Percentiles rank a stretch among this genome's conserved stretches.
Conservation (phyloP, 2,329 filamentous ascomycete genomes). For the Colletotrichum chlorophyti region DNA sequence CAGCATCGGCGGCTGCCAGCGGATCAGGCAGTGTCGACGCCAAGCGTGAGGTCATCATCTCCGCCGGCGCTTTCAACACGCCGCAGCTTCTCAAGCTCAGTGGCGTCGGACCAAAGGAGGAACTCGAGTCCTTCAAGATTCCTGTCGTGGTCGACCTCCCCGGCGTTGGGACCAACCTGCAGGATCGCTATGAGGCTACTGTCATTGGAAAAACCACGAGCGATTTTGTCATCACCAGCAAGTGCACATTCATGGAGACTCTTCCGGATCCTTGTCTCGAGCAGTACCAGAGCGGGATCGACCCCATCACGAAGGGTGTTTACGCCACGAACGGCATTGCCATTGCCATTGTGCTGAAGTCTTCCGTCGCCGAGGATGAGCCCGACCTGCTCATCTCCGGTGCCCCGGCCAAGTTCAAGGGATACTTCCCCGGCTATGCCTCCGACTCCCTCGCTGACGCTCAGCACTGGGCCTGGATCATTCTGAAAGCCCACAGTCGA, state of each 20-base stretch:
- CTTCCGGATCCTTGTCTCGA: slow-evolving; percentile 44
- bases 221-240: slow-evolving; percentile 36
- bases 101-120: slow-evolving; percentile 51
- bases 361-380: slow-evolving; percentile 46
- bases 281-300: slow-evolving; percentile 34
- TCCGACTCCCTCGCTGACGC: slow-evolving; percentile 49
- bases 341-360: slow-evolving; percentile 48
- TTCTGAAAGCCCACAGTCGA: slow-evolving; percentile 58
- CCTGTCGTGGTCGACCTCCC: slow-evolving; percentile 50
- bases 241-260: slow-evolving; percentile 40
- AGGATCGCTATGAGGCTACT: slow-evolving; percentile 48
- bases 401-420: slow-evolving; percentile 59
- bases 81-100: slow-evolving; percentile 60
- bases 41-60: slow-evolving; percentile 54
- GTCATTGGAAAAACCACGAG: slow-evolving; percentile 30
- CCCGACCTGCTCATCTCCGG: slow-evolving; percentile 63
- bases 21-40: slow-evolving; percentile 21
- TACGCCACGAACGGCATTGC: slow-evolving; percentile 59
- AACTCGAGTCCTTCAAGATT: slow-evolving; percentile 52
- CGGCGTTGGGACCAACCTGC: slow-evolving; percentile 58
- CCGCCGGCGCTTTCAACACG: slow-evolving; percentile 56
- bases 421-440: slow-evolving; percentile 63
- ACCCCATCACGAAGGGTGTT: slow-evolving; percentile 37
- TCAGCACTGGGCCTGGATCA: slow-evolving; percentile 48
- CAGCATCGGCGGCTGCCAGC: slow-evolving; percentile 30